These are phyloP conservation scores for Neurospora sp. DNA, from an alignment of 495 filamentous ascomycete species.

Conservation along the genomic window DNA sequence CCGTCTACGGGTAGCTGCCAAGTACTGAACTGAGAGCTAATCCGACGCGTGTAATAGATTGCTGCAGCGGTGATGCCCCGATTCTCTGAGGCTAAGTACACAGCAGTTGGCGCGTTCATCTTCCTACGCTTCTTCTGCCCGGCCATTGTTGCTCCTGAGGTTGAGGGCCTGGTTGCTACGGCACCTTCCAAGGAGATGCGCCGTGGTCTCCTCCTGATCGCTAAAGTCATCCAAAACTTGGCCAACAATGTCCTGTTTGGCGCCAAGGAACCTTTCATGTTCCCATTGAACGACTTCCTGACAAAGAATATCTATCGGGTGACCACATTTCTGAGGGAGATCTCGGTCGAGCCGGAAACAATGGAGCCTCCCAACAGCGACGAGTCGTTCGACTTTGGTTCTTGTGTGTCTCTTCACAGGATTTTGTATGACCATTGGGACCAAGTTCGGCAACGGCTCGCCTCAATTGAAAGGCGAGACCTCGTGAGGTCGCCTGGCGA, in stretches of 20 bases:
- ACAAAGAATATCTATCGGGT: slow-evolving; percentile 53
- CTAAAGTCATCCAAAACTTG: slow-evolving; percentile 58
- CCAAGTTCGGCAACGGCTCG: slow-evolving; percentile 50
- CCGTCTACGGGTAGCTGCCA: not conserved
- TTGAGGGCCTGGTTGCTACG: slow-evolving; percentile 47
- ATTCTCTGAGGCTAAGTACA: slow-evolving; percentile 60
- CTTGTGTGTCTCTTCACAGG: slow-evolving; percentile 52
- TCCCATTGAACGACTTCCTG: slow-evolving; percentile 54
- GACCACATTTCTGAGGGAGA: slow-evolving; percentile 52
- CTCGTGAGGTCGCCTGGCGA: slow-evolving; percentile 41
- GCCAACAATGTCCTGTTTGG: slow-evolving; percentile 62
- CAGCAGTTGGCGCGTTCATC: slow-evolving; percentile 58
- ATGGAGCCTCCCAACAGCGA: slow-evolving; percentile 20
- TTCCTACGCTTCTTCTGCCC: slow-evolving; percentile 62
- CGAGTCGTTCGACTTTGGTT: slow-evolving; percentile 58
- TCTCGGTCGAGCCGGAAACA: slow-evolving; percentile 38
- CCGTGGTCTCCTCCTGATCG: slow-evolving; percentile 52
- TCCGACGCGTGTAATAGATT: slow-evolving; percentile 29
- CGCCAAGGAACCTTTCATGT: slow-evolving; percentile 62
- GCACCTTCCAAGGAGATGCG: slow-evolving; percentile 56
- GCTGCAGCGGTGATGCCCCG: slow-evolving; percentile 44
- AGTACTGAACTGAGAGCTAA: not conserved
- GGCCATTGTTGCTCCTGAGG: slow-evolving; percentile 57
- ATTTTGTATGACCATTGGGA: slow-evolving; percentile 63
- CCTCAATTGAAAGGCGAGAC: slow-evolving; percentile 44